phyloP scores from a whole-genome alignment of 2,329 filamentous ascomycete genomes.

The Trichothecium roseum region DNA sequence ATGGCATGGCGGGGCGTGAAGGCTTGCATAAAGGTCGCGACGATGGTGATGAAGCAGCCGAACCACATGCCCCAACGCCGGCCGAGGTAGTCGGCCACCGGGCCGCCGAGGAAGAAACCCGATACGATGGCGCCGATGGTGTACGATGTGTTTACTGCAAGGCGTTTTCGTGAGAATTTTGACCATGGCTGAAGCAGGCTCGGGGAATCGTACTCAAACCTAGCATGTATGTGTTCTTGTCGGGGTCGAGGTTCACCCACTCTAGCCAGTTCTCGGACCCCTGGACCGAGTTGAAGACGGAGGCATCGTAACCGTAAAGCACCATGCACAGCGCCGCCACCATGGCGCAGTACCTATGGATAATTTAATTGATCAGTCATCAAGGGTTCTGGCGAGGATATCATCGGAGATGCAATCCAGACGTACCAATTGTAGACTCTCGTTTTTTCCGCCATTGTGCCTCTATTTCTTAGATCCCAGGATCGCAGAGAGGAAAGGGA shows the following conservation, averaged over 20 bases:
- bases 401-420: no score
- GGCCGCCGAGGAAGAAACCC: constrained; percentile 60
- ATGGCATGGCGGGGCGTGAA: constrained; percentile 52
- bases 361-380: neutral
- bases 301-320: constrained; percentile 65
- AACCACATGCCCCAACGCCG: constrained; percentile 55
- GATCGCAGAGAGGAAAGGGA: no score
- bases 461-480: constrained; percentile 5
- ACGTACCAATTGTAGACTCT: constrained; percentile 38
- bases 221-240: constrained; percentile 31
- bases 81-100: constrained; percentile 49
- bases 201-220: constrained; percentile 20
- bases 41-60: constrained; percentile 54
- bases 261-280: constrained; percentile 55
- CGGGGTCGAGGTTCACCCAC: constrained; percentile 44
- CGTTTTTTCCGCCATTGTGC: no score
- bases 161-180: constrained; percentile 1
- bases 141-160: constrained; percentile 52
- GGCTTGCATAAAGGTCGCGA: constrained; percentile 59
- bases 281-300: constrained; percentile 63
- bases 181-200: neutral
- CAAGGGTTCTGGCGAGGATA: constrained; percentile 1
- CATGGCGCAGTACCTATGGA: constrained; percentile 52
- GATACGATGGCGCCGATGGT: constrained; percentile 61
- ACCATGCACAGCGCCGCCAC: constrained; percentile 67